phyloP scores from a whole-genome alignment of 2,329 filamentous ascomycete genomes.

The Xylariaceae sp. region DNA sequence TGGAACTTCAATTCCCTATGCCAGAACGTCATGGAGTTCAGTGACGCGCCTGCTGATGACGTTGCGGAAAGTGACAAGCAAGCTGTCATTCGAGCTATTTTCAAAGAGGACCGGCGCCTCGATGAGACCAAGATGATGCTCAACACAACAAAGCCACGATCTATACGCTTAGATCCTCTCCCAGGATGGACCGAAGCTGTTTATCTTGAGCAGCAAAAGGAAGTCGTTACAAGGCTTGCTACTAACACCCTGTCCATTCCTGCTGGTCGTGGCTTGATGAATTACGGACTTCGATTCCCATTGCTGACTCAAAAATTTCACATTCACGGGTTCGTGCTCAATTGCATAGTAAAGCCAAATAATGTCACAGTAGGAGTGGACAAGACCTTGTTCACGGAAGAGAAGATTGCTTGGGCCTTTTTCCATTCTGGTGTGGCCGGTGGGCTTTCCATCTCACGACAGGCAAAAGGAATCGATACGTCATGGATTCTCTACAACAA shows the following conservation, averaged over 20 bases:
- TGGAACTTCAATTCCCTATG: slow-evolving; percentile 80
- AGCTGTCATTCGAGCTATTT: slow-evolving; percentile 78
- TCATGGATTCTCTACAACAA: slow-evolving; percentile 99
- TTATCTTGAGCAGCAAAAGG: slow-evolving; percentile 87
- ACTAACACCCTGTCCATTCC: slow-evolving; percentile 85
- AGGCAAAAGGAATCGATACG: slow-evolving; percentile 91
- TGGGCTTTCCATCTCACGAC: slow-evolving; percentile 82
- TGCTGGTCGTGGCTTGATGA: slow-evolving; percentile 78
- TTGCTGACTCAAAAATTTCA: slow-evolving; percentile 89
- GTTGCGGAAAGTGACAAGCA: slow-evolving; percentile 80
- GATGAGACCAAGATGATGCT: slow-evolving; percentile 80
- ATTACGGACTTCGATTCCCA: slow-evolving; percentile 82
- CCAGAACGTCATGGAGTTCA: slow-evolving; percentile 57
- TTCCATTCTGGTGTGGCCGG: slow-evolving; percentile 96
- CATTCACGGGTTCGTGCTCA: slow-evolving; percentile 85
- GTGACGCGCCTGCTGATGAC: slow-evolving; percentile 63
- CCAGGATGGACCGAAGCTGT: slow-evolving; percentile 80
- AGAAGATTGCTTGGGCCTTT: slow-evolving; percentile 97
- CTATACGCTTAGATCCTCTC: slow-evolving; percentile 71
- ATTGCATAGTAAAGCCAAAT: slow-evolving; percentile 85
- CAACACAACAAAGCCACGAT: slow-evolving; percentile 76
- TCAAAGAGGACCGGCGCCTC: slow-evolving; percentile 85
- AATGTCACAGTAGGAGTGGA: slow-evolving; percentile 94
- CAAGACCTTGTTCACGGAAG: slow-evolving; percentile 80
- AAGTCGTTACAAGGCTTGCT: slow-evolving; percentile 80